Evolutionary conservation across 768 basidiomycete species (phyloP).

Genomic region (Tephrocybe sp.): DNA sequence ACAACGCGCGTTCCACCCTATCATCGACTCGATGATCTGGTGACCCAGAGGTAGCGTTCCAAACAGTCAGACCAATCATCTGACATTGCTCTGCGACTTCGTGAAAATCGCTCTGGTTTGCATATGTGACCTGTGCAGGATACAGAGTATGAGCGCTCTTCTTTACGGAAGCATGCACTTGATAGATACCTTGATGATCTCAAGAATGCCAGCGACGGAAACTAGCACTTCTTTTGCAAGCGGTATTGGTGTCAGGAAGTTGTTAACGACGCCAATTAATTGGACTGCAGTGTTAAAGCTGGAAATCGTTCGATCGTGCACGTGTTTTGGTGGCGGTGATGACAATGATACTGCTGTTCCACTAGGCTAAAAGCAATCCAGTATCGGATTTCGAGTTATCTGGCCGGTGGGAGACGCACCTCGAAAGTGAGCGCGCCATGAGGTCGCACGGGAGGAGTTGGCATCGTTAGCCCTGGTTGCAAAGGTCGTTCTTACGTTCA

Average conservation of each 20-base stretch:
- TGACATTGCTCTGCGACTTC: slow-evolving; percentile 14
- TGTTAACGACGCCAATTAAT: neutral
- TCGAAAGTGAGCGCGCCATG: no score
- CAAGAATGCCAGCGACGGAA: slow-evolving; percentile 2
- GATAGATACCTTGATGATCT: slow-evolving; percentile 5
- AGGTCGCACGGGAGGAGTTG: no score
- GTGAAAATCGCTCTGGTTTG: slow-evolving; percentile 7
- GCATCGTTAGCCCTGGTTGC: no score
- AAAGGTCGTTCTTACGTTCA: no score
- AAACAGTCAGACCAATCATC: slow-evolving; percentile 9
- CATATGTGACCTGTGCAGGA: slow-evolving; percentile 1
- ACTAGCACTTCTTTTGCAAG: slow-evolving; percentile 2
- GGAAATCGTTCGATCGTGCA: neutral
- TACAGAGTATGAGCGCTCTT: neutral
- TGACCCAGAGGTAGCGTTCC: slow-evolving; percentile 2
- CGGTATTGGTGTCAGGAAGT: neutral
- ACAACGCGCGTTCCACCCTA: neutral
- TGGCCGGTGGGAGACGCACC: no score
- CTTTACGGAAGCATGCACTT: neutral
- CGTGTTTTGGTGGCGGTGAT: no score
- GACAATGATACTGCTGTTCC: no score
- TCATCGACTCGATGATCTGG: neutral
- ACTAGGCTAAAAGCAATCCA: no score
- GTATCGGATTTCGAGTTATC: no score
- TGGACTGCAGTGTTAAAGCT: slow-evolving; percentile 5